These are phyloP conservation scores for Lasiodiplodia sp. DNA, from an alignment of 2,329 filamentous ascomycete species.

Conservation along the genomic window DNA sequence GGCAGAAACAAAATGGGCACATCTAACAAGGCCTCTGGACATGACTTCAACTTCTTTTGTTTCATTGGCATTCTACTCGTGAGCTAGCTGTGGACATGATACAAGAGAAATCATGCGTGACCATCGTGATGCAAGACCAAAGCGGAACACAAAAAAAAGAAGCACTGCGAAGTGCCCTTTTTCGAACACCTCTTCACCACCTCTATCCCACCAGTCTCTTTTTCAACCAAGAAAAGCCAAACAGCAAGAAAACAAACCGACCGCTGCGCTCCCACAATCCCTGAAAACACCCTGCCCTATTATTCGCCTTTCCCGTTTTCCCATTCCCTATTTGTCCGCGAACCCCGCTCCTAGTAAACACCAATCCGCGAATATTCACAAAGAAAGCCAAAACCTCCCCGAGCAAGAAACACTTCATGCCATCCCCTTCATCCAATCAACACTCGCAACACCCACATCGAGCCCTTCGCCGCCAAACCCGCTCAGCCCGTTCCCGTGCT, in stretches of 20 bases:
- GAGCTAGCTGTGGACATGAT: background rate
- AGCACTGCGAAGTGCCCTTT: background rate
- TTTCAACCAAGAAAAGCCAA: background rate
- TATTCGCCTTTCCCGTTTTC: background rate
- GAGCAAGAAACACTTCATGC: background rate
- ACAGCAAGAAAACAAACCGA: background rate
- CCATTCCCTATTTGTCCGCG: background rate
- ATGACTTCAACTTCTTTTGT: background rate
- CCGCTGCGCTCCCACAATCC: background rate
- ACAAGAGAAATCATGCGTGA: background rate
- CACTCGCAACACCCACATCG: background rate
- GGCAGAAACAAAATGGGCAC: too few species aligned
- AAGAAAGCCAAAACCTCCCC: background rate
- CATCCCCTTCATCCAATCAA: slow-evolving; percentile 26
- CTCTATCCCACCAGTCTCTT: background rate
- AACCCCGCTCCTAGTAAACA: background rate
- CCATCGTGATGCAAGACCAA: background rate
- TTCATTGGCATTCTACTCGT: background rate
- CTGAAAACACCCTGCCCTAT: background rate
- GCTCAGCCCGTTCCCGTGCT: background rate
- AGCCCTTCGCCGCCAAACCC: background rate
- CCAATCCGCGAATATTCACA: background rate
- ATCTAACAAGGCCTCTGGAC: background rate
- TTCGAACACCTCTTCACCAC: background rate
- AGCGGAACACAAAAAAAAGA: background rate